These are phyloP conservation scores for Dionaea muscipula DNA, from an alignment of 179 eudicot species.

Conservation along the genomic window DNA sequence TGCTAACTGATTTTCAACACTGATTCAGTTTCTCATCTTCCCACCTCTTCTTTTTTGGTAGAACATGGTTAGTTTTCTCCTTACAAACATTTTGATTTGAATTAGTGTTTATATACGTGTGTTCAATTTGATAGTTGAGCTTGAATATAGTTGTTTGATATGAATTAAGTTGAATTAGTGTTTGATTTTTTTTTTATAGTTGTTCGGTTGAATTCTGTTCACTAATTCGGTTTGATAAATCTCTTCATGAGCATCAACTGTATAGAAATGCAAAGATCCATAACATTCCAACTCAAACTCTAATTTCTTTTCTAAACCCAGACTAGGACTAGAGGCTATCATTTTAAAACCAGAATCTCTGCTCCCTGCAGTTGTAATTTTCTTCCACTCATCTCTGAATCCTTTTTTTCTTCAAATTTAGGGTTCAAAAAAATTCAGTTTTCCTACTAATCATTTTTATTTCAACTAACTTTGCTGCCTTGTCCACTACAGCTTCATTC, in stretches of 20 bases:
- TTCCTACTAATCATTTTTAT: constrained; percentile 22
- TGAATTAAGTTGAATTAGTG: too few species aligned
- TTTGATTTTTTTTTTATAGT: too few species aligned
- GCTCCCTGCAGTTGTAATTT: constrained; percentile 29
- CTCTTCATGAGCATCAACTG: constrained; percentile 84
- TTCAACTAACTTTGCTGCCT: constrained; percentile 11
- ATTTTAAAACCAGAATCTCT: constrained; percentile 15
- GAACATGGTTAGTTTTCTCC: too few species aligned
- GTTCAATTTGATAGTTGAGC: too few species aligned
- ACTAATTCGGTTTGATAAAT: too few species aligned
- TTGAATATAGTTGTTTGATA: too few species aligned
- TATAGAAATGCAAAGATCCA: constrained; percentile 76
- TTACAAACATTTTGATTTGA: too few species aligned
- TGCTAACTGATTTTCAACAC: too few species aligned
- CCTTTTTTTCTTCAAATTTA: constrained; percentile 51
- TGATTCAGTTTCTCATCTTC: too few species aligned
- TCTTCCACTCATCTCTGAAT: constrained; percentile 47
- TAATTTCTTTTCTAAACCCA: constrained; percentile 34
- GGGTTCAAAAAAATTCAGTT: constrained; percentile 49
- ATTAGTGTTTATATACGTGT: too few species aligned
- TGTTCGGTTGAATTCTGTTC: too few species aligned
- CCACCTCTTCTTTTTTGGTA: too few species aligned
- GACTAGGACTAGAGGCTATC: constrained; percentile 7
- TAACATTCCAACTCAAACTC: constrained; percentile 57
- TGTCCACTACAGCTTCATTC: constrained; percentile 18